These are phyloP conservation scores for Xylogone sp. DNA, from an alignment of 2,329 filamentous ascomycete species.

Conservation along the genomic window DNA sequence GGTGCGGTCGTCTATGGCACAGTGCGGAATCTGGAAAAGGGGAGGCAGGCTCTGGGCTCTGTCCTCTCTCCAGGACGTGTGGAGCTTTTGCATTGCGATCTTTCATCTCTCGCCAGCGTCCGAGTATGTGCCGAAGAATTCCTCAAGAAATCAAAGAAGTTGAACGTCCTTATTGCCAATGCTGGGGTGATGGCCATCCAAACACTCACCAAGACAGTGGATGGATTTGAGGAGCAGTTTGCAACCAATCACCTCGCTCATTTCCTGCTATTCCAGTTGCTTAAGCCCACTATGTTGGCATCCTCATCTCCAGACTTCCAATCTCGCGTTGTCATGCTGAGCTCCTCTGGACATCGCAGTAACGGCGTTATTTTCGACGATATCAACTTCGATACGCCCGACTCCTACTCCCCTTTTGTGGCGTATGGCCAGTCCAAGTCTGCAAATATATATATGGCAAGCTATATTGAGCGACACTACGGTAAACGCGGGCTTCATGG, in stretches of 20 bases:
- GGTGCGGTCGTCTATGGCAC: slow-evolving; percentile 34
- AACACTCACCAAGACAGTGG: slow-evolving; percentile 17
- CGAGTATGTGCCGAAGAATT: slow-evolving; percentile 21
- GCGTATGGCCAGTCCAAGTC: slow-evolving; percentile 42
- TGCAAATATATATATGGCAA: slow-evolving; percentile 40
- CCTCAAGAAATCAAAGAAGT: slow-evolving; percentile 34
- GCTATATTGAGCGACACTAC: slow-evolving; percentile 40
- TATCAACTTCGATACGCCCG: slow-evolving; percentile 25
- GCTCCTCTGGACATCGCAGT: slow-evolving; percentile 33
- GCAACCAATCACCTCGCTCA: slow-evolving; percentile 48
- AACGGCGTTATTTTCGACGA: slow-evolving; percentile 25
- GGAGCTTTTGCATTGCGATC: slow-evolving; percentile 31
- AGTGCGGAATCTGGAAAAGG: slow-evolving; percentile 32
- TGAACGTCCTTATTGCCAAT: slow-evolving; percentile 23
- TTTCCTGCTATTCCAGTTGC: slow-evolving; percentile 47
- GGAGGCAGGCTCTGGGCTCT: slow-evolving; percentile 21
- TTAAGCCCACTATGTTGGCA: slow-evolving; percentile 31
- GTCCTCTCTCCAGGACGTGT: slow-evolving; percentile 18
- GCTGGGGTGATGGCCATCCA: slow-evolving; percentile 11
- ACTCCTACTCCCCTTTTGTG: slow-evolving; percentile 26
- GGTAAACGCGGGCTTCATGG: slow-evolving; percentile 35
- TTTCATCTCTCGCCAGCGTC: slow-evolving; percentile 27
- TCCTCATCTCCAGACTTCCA: slow-evolving; percentile 31
- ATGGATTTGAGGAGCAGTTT: slow-evolving; percentile 46
- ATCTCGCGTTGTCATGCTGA: slow-evolving; percentile 38